Conservation (phyloP, 768 basidiomycete species). For the Lentinus brumalis region DNA sequence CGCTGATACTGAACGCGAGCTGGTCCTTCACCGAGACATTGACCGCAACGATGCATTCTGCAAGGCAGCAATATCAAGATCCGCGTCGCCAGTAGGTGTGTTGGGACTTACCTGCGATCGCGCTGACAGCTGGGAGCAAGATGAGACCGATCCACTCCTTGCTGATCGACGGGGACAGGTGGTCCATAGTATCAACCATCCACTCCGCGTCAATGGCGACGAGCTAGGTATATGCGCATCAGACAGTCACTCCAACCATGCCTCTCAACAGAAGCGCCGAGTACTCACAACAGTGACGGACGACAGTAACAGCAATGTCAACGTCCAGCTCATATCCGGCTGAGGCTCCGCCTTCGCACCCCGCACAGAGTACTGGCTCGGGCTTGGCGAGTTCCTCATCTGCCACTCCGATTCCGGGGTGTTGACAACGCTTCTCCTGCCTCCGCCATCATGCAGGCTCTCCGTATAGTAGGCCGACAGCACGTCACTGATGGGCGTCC, state of each 20-base stretch:
- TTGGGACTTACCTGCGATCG: conserved; percentile 63
- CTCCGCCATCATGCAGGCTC: neutral
- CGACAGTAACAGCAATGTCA: conserved; percentile 57
- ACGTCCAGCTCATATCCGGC: conserved; percentile 55
- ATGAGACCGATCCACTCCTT: conserved; percentile 92
- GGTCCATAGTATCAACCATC: conserved; percentile 85
- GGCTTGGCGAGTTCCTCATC: neutral
- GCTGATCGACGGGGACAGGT: conserved; percentile 66
- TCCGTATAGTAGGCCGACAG: conserved; percentile 21
- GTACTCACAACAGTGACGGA: conserved; percentile 62
- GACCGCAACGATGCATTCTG: conserved; percentile 88
- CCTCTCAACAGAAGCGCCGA: neutral
- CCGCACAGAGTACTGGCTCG: neutral
- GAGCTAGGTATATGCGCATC: conserved; percentile 32
- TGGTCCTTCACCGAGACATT: conserved; percentile 87
- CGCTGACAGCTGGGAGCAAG: conserved; percentile 81
- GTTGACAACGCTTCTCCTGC: neutral
- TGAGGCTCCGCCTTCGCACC: conserved; percentile 11
- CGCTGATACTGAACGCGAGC: conserved; percentile 79
- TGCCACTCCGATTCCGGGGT: conserved; percentile 4
- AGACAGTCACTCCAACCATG: neutral
- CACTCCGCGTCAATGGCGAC: conserved; percentile 67
- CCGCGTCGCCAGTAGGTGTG: neutral
- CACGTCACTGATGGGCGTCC: conserved; percentile 19
- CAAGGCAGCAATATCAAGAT: conserved; percentile 7